Percentiles rank a stretch among this genome's conserved stretches.
These are phyloP conservation scores for Ascodesmis nigricans DNA, from an alignment of 495 filamentous ascomycete species.

Conservation along the genomic window DNA sequence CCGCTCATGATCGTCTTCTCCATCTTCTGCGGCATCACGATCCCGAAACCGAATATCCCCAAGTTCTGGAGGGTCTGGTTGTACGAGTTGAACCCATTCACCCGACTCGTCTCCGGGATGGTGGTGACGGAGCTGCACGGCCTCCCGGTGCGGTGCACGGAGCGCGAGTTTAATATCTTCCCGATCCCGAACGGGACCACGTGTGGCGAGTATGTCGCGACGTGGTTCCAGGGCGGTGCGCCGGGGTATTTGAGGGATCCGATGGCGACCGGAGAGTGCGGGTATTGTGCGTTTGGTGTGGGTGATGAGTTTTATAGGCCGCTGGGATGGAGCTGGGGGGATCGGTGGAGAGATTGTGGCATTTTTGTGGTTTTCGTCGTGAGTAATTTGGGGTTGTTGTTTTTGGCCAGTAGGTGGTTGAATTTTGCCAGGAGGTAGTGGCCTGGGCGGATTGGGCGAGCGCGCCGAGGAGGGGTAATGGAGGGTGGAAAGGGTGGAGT, in stretches of 20 bases:
- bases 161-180: constrained; percentile 38
- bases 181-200: constrained; percentile 34
- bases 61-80: constrained; percentile 61
- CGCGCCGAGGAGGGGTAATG: too few relatives aligned
- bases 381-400: constrained; percentile 56
- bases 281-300: constrained; percentile 56
- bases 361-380: constrained; percentile 51
- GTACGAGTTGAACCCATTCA: constrained; percentile 68
- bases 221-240: constrained; percentile 40
- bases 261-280: constrained; percentile 36
- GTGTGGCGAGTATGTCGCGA: constrained; percentile 46
- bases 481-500: too few relatives aligned
- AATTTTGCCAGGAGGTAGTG: constrained; percentile 5
- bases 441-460: neutral
- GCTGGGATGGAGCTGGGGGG: constrained; percentile 38
- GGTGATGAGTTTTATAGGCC: constrained; percentile 57
- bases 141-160: constrained; percentile 34
- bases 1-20: constrained; percentile 59
- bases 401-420: constrained; percentile 35
- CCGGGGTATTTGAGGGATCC: constrained; percentile 40
- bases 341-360: constrained; percentile 60
- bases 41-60: constrained; percentile 53
- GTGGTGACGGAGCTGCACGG: constrained; percentile 51
- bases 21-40: constrained; percentile 66
- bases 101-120: constrained; percentile 57